Conservation (phyloP, 192 early-diverging fungal genomes). For the Coemansia sp. region DNA sequence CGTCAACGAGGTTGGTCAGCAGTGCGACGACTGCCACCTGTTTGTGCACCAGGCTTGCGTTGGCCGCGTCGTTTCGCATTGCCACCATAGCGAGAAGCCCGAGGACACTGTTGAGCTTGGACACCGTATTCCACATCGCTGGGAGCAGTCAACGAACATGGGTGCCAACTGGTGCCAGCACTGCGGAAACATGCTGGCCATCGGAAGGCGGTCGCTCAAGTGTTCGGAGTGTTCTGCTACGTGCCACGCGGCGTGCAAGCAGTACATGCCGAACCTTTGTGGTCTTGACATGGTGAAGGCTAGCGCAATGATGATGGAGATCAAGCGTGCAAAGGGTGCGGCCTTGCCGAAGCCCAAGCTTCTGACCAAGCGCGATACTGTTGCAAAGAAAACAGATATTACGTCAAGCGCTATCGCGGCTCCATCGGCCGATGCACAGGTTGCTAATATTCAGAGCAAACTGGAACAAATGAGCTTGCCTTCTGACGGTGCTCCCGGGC, state of each 20-base stretch:
- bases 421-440: constrained; percentile 34
- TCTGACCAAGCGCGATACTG: constrained; percentile 50
- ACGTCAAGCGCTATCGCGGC: neutral
- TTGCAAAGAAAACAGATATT: constrained; percentile 31
- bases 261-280: constrained; percentile 89
- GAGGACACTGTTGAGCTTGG: constrained; percentile 50
- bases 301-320: constrained; percentile 80
- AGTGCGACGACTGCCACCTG: constrained; percentile 95
- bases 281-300: constrained; percentile 87
- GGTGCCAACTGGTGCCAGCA: constrained; percentile 96
- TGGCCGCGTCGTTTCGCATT: constrained; percentile 81
- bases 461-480: constrained; percentile 41
- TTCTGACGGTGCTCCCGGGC: constrained; percentile 8
- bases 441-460: constrained; percentile 29
- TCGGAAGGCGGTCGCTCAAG: constrained; percentile 62
- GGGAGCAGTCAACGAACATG: constrained; percentile 79
- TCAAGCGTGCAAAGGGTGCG: constrained; percentile 61
- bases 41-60: constrained; percentile 93
- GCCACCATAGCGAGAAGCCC: constrained; percentile 61
- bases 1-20: constrained; percentile 81
- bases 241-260: constrained; percentile 82
- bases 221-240: constrained; percentile 76
- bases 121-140: constrained; percentile 96
- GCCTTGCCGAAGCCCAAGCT: constrained; percentile 40
- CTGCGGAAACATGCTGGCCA: constrained; percentile 93